Evolutionary conservation across 257 asterid species (phyloP).

Genomic region (Solanum piurae): DNA sequence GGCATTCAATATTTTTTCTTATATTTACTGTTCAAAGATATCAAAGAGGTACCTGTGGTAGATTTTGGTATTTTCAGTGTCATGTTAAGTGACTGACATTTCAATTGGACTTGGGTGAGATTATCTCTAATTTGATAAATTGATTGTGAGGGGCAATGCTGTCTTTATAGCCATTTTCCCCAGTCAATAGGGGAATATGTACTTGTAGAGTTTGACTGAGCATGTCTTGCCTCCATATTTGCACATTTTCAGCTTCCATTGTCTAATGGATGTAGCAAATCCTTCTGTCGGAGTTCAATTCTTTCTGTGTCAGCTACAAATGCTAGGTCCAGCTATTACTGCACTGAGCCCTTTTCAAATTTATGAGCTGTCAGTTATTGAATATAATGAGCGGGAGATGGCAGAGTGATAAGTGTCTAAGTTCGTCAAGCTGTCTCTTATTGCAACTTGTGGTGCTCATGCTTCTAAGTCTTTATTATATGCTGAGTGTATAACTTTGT

Average conservation of each 20-base stretch:
- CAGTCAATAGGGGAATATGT: neutral
- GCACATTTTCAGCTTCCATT: neutral
- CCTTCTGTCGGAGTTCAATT: neutral
- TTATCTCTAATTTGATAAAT: neutral
- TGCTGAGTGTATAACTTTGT: neutral
- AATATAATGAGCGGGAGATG: neutral
- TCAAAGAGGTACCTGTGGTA: neutral
- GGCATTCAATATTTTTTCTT: neutral
- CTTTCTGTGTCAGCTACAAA: neutral
- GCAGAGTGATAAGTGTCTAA: neutral
- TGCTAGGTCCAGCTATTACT: neutral
- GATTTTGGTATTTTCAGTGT: neutral
- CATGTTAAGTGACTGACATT: neutral
- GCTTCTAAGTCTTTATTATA: neutral
- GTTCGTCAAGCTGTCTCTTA: neutral
- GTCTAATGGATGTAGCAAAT: neutral
- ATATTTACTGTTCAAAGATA: neutral
- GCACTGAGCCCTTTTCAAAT: neutral
- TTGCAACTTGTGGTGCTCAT: slow-evolving; percentile 1
- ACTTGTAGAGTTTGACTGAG: neutral
- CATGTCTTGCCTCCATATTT: neutral
- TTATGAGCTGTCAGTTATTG: neutral
- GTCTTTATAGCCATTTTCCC: neutral
- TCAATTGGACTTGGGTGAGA: neutral
- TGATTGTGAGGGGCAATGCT: neutral